These are phyloP conservation scores for Populus alba DNA, from an alignment of 345 rosid species.

Conservation along the genomic window DNA sequence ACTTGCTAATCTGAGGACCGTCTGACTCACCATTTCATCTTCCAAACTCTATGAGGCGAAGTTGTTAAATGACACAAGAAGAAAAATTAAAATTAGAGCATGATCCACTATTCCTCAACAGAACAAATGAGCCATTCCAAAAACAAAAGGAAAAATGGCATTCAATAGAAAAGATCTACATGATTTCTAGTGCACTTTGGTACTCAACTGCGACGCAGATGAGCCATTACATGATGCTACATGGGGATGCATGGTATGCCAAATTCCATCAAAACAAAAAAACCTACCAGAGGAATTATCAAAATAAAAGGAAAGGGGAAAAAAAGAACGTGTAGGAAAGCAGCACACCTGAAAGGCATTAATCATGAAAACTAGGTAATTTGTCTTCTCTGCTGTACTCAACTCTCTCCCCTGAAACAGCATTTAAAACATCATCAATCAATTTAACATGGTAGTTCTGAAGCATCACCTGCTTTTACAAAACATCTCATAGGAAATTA, in stretches of 20 bases:
- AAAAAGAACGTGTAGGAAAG: too few species aligned
- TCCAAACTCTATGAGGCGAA: constrained; percentile 78
- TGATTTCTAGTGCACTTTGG: too few species aligned
- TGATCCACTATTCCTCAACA: not conserved
- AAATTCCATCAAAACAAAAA: too few species aligned
- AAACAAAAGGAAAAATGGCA: too few species aligned
- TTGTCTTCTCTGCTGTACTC: constrained; percentile 82
- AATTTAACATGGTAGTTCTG: not conserved
- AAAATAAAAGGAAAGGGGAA: too few species aligned
- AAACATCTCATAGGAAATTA: too few species aligned
- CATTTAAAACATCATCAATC: constrained; percentile 5
- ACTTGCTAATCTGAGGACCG: constrained; percentile 76
- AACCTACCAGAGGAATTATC: too few species aligned
- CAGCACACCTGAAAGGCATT: constrained; percentile 91
- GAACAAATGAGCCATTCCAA: not conserved
- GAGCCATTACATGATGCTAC: too few species aligned
- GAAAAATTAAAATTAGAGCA: not conserved
- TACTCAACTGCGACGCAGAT: too few species aligned
- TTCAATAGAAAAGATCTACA: too few species aligned
- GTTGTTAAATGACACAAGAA: not conserved
- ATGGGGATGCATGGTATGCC: too few species aligned
- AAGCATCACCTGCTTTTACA: too few species aligned
- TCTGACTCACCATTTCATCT: constrained; percentile 86
- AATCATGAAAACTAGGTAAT: constrained; percentile 92
- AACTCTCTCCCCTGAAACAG: constrained; percentile 74